A percentile compares a stretch with the other conserved stretches of the same genome.
phyloP scores from a whole-genome alignment of 306 rosid genomes.

The Glycyrrhiza uralensis region DNA sequence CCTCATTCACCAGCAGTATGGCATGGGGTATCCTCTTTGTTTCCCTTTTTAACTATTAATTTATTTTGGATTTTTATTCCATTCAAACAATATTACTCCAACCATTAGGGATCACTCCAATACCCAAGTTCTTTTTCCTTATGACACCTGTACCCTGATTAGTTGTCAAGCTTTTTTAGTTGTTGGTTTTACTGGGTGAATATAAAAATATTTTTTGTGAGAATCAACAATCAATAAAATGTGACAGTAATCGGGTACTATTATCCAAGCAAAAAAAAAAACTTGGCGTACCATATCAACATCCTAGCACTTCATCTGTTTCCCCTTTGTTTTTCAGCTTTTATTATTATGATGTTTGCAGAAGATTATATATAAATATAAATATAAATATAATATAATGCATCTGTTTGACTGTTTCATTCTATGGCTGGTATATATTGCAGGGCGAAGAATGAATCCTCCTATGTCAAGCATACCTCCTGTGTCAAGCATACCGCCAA shows the following conservation, averaged over 20 bases:
- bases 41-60: background rate
- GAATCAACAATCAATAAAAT: background rate
- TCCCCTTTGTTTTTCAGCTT: background rate
- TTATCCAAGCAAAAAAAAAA: background rate
- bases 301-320: background rate
- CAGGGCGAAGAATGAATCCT: conserved; percentile 84
- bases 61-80: background rate
- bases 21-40: conserved; percentile 73
- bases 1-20: conserved; percentile 57
- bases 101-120: background rate
- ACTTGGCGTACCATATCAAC: background rate
- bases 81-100: background rate
- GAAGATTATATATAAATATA: background rate
- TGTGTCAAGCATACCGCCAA: conserved; percentile 73
- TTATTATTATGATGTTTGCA: background rate
- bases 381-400: too few species aligned
- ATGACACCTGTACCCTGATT: background rate
- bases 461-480: conserved; percentile 57
- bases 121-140: background rate
- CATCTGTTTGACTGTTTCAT: background rate
- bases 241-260: background rate
- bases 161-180: background rate
- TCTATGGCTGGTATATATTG: conserved; percentile 33
- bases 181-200: background rate
- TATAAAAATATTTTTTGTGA: background rate